These are phyloP conservation scores for Phialocephala sp. DNA, from an alignment of 2,329 filamentous ascomycete species.

Conservation along the genomic window DNA sequence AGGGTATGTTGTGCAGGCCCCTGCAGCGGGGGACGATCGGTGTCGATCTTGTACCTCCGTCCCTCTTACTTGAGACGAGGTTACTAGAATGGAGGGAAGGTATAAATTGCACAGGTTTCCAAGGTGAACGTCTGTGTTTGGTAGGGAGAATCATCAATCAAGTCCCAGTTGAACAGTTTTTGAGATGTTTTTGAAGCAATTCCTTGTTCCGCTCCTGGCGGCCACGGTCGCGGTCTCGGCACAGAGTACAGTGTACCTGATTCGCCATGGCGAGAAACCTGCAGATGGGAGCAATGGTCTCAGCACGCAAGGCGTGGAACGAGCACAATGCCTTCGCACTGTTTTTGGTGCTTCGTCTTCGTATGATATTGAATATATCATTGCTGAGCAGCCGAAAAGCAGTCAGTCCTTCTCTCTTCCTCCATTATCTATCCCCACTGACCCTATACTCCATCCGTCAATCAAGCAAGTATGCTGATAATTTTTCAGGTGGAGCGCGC, in stretches of 20 bases:
- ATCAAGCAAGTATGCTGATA: no score
- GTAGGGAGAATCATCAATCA: not conserved
- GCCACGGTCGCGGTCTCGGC: conserved; percentile 17
- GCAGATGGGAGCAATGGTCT: conserved; percentile 54
- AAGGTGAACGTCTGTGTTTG: not conserved
- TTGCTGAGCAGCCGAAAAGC: conserved; percentile 59
- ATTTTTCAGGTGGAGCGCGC: conserved; percentile 52
- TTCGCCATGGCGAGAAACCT: conserved; percentile 70
- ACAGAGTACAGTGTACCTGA: conserved; percentile 60
- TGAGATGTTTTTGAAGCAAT: conserved; percentile 19
- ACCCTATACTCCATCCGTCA: no score
- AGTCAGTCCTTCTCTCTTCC: conserved; percentile 40
- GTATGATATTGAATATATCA: conserved; percentile 63
- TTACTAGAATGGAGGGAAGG: not conserved
- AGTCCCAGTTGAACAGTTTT: not conserved
- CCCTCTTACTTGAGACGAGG: not conserved
- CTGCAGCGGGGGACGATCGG: not conserved
- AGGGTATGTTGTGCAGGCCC: not conserved
- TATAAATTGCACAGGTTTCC: not conserved
- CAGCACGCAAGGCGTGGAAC: conserved; percentile 55
- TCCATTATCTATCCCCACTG: no score
- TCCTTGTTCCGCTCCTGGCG: conserved; percentile 13
- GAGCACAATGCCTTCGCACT: conserved; percentile 62
- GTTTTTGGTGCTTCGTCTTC: conserved; percentile 58
- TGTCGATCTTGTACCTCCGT: not conserved